phyloP scores from a whole-genome alignment of 116 monocot species.

The Cymodocea nodosa region DNA sequence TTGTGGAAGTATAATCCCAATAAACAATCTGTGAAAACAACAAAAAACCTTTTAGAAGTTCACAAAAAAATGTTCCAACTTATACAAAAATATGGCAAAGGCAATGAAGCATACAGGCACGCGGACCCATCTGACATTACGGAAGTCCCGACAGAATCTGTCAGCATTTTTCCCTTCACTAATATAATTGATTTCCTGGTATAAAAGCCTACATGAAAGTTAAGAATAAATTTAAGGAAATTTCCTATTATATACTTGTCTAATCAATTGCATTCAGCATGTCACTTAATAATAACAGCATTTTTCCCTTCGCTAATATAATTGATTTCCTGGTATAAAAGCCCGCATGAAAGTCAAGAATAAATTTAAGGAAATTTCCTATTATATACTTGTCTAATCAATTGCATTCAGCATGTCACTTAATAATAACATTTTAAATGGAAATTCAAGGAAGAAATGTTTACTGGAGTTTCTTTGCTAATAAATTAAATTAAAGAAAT shows the following conservation, averaged over 20 bases:
- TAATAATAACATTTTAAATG: too few species aligned
- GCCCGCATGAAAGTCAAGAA: conserved; percentile 18
- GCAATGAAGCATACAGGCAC: conserved; percentile 57
- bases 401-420: not conserved
- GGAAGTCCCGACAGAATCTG: conserved; percentile 92
- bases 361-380: not conserved
- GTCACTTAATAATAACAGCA: conserved; percentile 8
- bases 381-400: not conserved
- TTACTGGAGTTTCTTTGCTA: too few species aligned
- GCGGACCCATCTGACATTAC: conserved; percentile 94
- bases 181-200: conserved; percentile 91
- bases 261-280: not conserved
- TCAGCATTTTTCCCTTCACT: conserved; percentile 98
- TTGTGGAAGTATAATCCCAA: conserved; percentile 86
- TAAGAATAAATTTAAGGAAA: not conserved
- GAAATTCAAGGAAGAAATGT: too few species aligned
- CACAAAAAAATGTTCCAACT: not conserved
- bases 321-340: conserved; percentile 89
- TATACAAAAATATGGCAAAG: not conserved
- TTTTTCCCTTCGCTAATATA: conserved; percentile 94
- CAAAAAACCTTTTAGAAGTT: not conserved
- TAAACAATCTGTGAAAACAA: conserved; percentile 32
- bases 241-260: not conserved
- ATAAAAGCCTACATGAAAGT: conserved; percentile 45
- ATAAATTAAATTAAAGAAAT: too few species aligned